Percentiles rank a stretch among this genome's conserved stretches.
phyloP scores from a whole-genome alignment of 441 rosid species.

The Hypseocharis bilobata region DNA sequence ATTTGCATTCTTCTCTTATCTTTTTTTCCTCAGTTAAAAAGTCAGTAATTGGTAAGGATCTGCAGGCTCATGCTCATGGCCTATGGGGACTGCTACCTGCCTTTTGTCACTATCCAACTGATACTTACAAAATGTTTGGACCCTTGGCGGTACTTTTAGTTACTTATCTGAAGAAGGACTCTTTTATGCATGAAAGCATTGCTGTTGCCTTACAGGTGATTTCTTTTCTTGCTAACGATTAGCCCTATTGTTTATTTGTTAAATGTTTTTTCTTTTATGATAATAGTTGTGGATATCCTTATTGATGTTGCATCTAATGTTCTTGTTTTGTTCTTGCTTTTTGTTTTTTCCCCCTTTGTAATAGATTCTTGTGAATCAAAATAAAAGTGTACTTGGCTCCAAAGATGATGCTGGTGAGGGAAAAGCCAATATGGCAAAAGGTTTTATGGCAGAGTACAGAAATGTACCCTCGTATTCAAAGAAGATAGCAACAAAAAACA shows the following conservation, averaged over 20 bases:
- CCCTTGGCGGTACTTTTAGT: slow-evolving; percentile 55
- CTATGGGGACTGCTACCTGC: slow-evolving; percentile 71
- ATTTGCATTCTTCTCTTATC: slow-evolving; percentile 11
- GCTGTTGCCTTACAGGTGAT: slow-evolving; percentile 66
- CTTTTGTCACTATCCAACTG: slow-evolving; percentile 68
- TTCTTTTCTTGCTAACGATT: neutral
- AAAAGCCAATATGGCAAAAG: slow-evolving; percentile 24
- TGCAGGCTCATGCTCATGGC: slow-evolving; percentile 55
- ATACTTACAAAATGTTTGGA: slow-evolving; percentile 40
- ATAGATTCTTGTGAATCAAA: slow-evolving; percentile 68
- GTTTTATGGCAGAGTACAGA: slow-evolving; percentile 29
- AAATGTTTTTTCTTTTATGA: neutral
- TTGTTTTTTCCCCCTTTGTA: neutral
- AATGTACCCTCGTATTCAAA: slow-evolving; percentile 39
- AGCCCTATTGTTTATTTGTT: neutral
- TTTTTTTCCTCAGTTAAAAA: slow-evolving; percentile 47
- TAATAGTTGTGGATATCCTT: neutral
- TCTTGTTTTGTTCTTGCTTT: neutral
- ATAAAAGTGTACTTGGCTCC: slow-evolving; percentile 36
- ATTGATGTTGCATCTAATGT: neutral
- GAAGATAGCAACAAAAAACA: slow-evolving; percentile 61
- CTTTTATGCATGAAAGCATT: slow-evolving; percentile 60
- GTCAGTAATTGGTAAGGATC: slow-evolving; percentile 45
- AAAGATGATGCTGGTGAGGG: slow-evolving; percentile 25
- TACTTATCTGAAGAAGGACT: slow-evolving; percentile 42